phyloP scores from a whole-genome alignment of 768 basidiomycete species.

The Tylopilus cervinicoccineus region DNA sequence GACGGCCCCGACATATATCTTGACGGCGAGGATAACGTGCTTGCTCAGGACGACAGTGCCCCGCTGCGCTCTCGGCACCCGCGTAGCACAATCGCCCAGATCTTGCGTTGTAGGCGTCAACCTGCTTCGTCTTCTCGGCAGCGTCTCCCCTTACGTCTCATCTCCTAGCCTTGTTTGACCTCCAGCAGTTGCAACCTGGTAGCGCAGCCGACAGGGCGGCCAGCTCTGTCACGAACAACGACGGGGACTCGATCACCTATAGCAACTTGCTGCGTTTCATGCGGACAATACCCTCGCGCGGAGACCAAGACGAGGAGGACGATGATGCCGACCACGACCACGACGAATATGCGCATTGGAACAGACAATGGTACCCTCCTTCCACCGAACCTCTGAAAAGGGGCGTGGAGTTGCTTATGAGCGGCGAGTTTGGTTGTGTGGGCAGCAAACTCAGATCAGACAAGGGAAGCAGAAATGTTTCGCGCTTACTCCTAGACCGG shows the following conservation, averaged over 20 bases:
- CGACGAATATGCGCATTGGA: slow-evolving; percentile 28
- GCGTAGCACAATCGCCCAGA: slow-evolving; percentile 18
- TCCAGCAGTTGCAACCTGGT: slow-evolving; percentile 21
- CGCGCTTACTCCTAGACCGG: slow-evolving; percentile 45
- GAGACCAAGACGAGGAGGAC: slow-evolving; percentile 37
- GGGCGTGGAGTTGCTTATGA: slow-evolving; percentile 62
- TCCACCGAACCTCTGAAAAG: slow-evolving; percentile 56
- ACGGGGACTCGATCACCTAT: slow-evolving; percentile 17
- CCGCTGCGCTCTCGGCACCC: background rate
- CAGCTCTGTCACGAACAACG: background rate
- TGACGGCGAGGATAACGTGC: slow-evolving; percentile 33
- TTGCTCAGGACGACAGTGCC: slow-evolving; percentile 25
- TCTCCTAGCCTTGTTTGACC: slow-evolving; percentile 26
- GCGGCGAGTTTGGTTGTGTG: slow-evolving; percentile 79
- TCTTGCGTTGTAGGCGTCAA: slow-evolving; percentile 27
- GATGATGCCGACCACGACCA: slow-evolving; percentile 39
- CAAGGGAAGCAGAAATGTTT: slow-evolving; percentile 43
- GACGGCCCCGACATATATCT: slow-evolving; percentile 31
- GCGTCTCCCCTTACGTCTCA: slow-evolving; percentile 2
- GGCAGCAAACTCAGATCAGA: slow-evolving; percentile 44
- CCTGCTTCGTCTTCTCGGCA: background rate
- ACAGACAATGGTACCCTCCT: slow-evolving; percentile 33
- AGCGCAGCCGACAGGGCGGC: slow-evolving; percentile 9
- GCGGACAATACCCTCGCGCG: slow-evolving; percentile 7
- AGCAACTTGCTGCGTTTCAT: slow-evolving; percentile 25